These are phyloP conservation scores for Verticillium tricorpus DNA, from an alignment of 2,329 filamentous ascomycete genomes.

Conservation along the genomic window DNA sequence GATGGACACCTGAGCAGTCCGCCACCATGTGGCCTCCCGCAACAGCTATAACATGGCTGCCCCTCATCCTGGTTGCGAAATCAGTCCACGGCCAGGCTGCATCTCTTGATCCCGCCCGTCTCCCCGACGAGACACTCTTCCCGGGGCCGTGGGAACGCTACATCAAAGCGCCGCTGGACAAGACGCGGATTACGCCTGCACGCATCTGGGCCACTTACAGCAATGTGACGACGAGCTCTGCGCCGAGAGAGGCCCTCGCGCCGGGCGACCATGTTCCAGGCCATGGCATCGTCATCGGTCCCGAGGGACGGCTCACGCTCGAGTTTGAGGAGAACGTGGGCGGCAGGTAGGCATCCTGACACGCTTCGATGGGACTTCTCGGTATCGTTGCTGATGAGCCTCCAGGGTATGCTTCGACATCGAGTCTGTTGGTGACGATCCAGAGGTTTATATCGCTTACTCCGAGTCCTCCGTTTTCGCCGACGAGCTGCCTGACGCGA, in stretches of 20 bases:
- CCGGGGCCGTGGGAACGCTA: conserved; percentile 33
- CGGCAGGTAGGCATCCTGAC: conserved; percentile 25
- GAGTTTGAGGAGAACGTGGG: conserved; percentile 36
- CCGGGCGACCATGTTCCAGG: conserved; percentile 6
- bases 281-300: conserved; percentile 20
- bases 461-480: conserved; percentile 17
- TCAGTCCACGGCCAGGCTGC: neutral
- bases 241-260: conserved; percentile 7
- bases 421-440: conserved; percentile 19
- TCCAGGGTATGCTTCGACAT: conserved; percentile 29
- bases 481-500: conserved; percentile 16
- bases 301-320: conserved; percentile 28
- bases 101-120: conserved; percentile 14
- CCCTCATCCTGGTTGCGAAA: neutral
- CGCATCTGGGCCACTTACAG: conserved; percentile 28
- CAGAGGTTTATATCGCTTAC: conserved; percentile 18
- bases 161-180: conserved; percentile 29
- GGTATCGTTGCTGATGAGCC: too few species aligned
- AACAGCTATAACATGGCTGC: neutral
- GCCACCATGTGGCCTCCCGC: neutral
- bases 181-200: conserved; percentile 26
- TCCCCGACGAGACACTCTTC: conserved; percentile 27
- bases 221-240: conserved; percentile 19
- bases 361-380: too few species aligned
- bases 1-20: neutral